A percentile compares a stretch with the other conserved stretches of the same genome.
Evolutionary conservation across 306 rosid genomes (phyloP).

Genomic region (Quillaja saponaria): DNA sequence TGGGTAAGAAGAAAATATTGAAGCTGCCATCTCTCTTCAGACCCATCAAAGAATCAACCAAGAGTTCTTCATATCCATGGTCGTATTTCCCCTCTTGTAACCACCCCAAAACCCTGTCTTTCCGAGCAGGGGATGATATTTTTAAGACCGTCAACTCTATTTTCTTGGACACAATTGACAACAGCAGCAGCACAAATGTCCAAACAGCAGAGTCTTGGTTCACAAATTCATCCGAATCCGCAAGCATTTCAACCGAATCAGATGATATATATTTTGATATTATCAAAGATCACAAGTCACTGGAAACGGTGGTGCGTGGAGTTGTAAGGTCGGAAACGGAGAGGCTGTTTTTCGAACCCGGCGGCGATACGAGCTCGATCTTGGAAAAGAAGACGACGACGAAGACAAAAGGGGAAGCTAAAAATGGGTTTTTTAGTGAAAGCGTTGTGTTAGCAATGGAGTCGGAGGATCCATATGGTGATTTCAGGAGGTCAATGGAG

Average conservation of each 20-base stretch:
- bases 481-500: constrained; percentile 78
- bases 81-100: constrained; percentile 51
- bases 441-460: constrained; percentile 70
- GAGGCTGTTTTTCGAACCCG: constrained; percentile 78
- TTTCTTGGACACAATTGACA: constrained; percentile 44
- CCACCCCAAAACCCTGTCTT: constrained; percentile 62
- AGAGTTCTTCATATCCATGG: constrained; percentile 39
- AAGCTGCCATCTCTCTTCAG: constrained; percentile 49
- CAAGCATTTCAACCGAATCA: constrained; percentile 61
- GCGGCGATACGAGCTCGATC: constrained; percentile 57
- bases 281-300: constrained; percentile 33
- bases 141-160: constrained; percentile 67
- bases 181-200: constrained; percentile 4
- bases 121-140: constrained; percentile 46
- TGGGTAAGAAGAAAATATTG: constrained; percentile 65
- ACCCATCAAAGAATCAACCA: constrained; percentile 27
- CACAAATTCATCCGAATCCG: constrained; percentile 61
- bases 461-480: constrained; percentile 67
- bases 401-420: no score
- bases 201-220: constrained; percentile 73
- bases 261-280: constrained; percentile 33
- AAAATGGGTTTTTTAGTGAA: constrained; percentile 40
- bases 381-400: constrained; percentile 40
- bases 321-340: constrained; percentile 42
- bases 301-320: constrained; percentile 62